Conservation (phyloP, 768 basidiomycete genomes). For the Calocybe indica region DNA sequence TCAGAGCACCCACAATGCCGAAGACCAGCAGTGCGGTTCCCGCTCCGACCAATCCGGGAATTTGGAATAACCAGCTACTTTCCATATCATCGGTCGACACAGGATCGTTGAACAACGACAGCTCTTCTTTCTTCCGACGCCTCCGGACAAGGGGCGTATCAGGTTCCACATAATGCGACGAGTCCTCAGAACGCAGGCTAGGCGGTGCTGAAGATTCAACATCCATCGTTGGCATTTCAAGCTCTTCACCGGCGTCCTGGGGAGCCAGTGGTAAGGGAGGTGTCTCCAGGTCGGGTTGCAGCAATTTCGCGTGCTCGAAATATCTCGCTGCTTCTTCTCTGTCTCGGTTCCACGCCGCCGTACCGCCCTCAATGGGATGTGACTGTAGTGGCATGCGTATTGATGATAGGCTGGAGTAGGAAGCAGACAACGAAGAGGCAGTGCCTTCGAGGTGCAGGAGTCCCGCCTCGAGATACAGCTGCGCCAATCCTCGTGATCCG, state of each 20-base stretch:
- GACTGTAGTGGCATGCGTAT: constrained; percentile 58
- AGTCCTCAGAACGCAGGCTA: constrained; percentile 25
- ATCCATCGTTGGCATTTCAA: constrained; percentile 70
- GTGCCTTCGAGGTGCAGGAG: constrained; percentile 79
- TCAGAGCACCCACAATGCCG: constrained; percentile 71
- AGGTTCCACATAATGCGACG: constrained; percentile 27
- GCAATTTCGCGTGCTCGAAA: constrained; percentile 61
- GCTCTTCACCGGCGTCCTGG: constrained; percentile 28
- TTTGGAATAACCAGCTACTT: constrained; percentile 72
- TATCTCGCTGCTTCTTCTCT: constrained; percentile 64
- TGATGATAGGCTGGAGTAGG: constrained; percentile 73
- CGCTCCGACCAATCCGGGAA: constrained; percentile 76
- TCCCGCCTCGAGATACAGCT: constrained; percentile 74
- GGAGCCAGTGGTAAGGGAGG: constrained; percentile 52
- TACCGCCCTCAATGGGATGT: constrained; percentile 48
- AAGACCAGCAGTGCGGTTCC: constrained; percentile 80
- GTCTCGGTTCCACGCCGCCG: constrained; percentile 71
- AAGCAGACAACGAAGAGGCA: constrained; percentile 63
- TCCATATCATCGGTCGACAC: constrained; percentile 55
- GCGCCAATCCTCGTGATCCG: constrained; percentile 59
- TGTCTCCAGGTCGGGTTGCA: constrained; percentile 63
- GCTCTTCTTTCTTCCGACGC: constrained; percentile 47
- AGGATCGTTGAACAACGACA: constrained; percentile 34
- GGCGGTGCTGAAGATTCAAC: constrained; percentile 30
- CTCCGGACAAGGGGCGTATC: constrained; percentile 36